Evolutionary conservation across 108 stramenopile species (phyloP).

Genomic region (Skeletonema potamos): DNA sequence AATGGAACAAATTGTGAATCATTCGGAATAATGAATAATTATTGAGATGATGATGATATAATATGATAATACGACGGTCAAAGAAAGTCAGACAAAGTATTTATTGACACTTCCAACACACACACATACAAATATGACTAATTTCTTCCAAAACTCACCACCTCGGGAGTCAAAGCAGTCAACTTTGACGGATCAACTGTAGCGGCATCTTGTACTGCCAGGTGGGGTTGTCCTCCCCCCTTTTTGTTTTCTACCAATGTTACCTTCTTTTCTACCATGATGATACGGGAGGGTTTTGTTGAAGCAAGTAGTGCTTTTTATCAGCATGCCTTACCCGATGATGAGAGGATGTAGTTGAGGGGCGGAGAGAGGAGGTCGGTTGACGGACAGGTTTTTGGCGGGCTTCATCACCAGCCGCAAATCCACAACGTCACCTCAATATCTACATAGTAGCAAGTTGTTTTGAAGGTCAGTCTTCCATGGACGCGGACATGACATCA

Average conservation of each 20-base stretch:
- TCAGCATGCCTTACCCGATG: no score
- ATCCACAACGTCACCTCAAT: no score
- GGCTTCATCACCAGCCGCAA: background rate
- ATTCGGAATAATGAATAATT: background rate
- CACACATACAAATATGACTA: background rate
- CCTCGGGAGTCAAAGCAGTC: constrained; percentile 87
- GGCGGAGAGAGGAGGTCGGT: background rate
- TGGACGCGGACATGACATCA: no score
- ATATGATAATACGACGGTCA: no score
- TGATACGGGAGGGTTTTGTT: no score
- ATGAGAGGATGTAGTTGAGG: background rate
- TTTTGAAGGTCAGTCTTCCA: no score
- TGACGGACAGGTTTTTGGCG: background rate
- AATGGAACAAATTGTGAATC: no score
- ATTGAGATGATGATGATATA: background rate
- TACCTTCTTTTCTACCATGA: constrained; percentile 23
- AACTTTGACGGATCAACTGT: constrained; percentile 76
- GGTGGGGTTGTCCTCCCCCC: constrained; percentile 71
- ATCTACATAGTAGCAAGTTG: no score
- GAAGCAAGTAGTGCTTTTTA: no score
- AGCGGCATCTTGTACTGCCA: constrained; percentile 77
- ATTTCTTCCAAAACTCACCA: constrained; percentile 73
- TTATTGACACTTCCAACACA: constrained; percentile 1
- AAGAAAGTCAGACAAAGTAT: no score
- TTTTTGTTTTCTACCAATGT: no score